Conservation (phyloP, 2,329 filamentous ascomycete genomes). For the Pseudofabraea citricarpa region DNA sequence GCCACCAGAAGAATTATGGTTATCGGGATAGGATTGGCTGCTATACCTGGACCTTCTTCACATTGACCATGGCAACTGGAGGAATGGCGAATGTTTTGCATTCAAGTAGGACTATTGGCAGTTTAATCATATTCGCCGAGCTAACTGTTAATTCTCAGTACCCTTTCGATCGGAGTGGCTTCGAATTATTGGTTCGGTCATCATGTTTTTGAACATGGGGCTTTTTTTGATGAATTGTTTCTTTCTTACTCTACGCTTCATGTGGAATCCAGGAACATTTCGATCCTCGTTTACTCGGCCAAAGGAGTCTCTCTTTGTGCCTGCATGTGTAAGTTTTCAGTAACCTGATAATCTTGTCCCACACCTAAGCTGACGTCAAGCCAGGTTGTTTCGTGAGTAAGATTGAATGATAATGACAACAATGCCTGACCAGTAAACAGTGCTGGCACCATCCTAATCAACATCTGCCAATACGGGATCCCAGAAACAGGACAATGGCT, state of each 20-base stretch:
- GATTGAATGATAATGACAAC: too few relatives aligned
- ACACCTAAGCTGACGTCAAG: conserved; percentile 4
- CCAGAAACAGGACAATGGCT: conserved; percentile 60
- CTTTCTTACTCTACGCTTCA: conserved; percentile 65
- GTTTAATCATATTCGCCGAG: not conserved
- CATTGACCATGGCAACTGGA: conserved; percentile 47
- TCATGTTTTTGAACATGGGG: conserved; percentile 59
- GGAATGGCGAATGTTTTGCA: conserved; percentile 51
- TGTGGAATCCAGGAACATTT: conserved; percentile 65
- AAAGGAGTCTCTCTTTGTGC: conserved; percentile 73
- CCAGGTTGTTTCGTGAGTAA: conserved; percentile 41
- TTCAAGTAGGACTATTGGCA: conserved; percentile 37
- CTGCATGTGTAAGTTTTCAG: conserved; percentile 55
- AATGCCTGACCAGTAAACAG: too few relatives aligned
- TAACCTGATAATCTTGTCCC: too few relatives aligned
- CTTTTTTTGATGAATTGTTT: conserved; percentile 60
- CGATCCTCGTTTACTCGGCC: conserved; percentile 69
- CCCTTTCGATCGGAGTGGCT: conserved; percentile 52
- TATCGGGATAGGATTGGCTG: conserved; percentile 47
- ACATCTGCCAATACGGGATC: conserved; percentile 71
- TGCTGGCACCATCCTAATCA: conserved; percentile 72
- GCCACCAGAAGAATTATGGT: conserved; percentile 34
- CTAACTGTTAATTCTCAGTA: conserved; percentile 30
- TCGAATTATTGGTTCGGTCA: conserved; percentile 50
- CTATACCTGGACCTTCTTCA: conserved; percentile 73